Evolutionary conservation across 805 yeast genomes (phyloP).

Genomic region (Allodekkera sacchari): DNA sequence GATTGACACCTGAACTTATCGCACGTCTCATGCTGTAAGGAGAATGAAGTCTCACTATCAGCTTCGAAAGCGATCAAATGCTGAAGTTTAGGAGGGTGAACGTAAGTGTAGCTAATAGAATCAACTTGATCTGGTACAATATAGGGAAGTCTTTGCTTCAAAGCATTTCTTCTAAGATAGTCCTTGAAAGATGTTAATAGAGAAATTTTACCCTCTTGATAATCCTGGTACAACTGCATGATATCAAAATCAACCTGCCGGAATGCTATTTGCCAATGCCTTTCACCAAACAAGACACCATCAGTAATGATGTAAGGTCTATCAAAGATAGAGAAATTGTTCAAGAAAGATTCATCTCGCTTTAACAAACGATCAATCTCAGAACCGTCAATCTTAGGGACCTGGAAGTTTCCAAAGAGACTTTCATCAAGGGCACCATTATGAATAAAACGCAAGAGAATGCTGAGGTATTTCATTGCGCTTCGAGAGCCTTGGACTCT

Average conservation of each 20-base stretch:
- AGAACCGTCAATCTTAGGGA: neutral
- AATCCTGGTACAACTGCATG: conserved; percentile 21
- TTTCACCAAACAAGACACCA: conserved; percentile 51
- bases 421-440: neutral
- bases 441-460: conserved; percentile 7
- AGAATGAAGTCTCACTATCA: too few species aligned
- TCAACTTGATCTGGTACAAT: conserved; percentile 42
- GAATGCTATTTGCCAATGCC: conserved; percentile 48
- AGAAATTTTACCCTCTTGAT: conserved; percentile 21
- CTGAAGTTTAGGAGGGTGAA: conserved; percentile 2
- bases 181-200: conserved; percentile 25
- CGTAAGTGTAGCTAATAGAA: conserved; percentile 7
- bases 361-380: neutral
- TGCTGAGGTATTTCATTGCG: conserved; percentile 17
- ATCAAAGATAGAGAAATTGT: conserved; percentile 30
- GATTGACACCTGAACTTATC: too few species aligned
- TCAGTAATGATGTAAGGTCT: conserved; percentile 55
- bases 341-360: conserved; percentile 13
- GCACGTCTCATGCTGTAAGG: too few species aligned
- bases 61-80: too few species aligned
- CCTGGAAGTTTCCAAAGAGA: neutral
- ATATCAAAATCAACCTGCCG: conserved; percentile 53
- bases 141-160: conserved; percentile 35
- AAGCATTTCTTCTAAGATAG: conserved; percentile 34
- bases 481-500: conserved; percentile 13